Evolutionary conservation across 129 eudicot species (phyloP), one percentile per base, ranked within the genome.

Genomic region (Daucus carota): DNA sequence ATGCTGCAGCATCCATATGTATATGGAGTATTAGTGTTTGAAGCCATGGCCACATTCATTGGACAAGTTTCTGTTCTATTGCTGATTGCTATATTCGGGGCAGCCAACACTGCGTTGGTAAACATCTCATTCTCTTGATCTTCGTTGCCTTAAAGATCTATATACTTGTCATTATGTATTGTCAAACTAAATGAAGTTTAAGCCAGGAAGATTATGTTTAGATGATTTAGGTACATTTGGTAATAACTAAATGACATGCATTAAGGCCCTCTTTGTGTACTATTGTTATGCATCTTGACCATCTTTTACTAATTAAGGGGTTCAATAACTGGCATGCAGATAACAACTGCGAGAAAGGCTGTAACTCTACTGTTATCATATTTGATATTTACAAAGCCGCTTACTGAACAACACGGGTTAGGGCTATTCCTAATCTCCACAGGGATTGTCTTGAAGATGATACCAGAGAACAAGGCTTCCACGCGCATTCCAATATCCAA

Each of bases 31-130:
- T 86, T 91, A 67, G 81, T 91, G 38, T 91, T 91, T 73, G 97
- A 91, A 91, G 97, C 97, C n/a, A 84, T 91, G 88, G 97, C 97
- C 57, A 91, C 94, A 65, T 91, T 88, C 75, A 67, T 91, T 8
- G 97, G 97, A 29, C 97, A 91, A 84, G 93, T 91, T 79, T 91
- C 97, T 18, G 97, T 91, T 80, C 40, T 91, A 83, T 91, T 93
- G 32, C 92, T 91, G 72, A 91, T 91, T 78, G 97, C 94, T 38
- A 74, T 91, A 62, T 91, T 91, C 15, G 97, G 97, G 81, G 94
- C 97, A 43, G 94, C 97, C 77, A 91, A 93, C 73, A 91, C 97
- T 43, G 97, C 97, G 26, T 80, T 91, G 97, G 97, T 91, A 83
- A 77, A 8, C 47, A 41, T 18, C 26, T 57, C 70, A 57, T n/a